Conservation (phyloP, 2,329 filamentous ascomycete genomes). For the Arthrobotrys musiformis region DNA sequence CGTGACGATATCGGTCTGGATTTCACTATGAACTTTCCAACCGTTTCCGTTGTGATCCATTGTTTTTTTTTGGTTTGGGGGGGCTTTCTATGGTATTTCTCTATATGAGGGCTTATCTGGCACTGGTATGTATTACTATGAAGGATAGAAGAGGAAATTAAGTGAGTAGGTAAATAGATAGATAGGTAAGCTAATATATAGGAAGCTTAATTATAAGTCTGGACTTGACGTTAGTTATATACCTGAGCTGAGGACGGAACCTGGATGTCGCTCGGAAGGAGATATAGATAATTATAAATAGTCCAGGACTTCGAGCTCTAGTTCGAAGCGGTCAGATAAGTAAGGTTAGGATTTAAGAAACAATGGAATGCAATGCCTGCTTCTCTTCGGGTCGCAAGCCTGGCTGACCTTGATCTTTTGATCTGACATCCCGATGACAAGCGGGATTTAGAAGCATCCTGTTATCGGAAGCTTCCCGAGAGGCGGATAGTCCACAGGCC, state of each 20-base stretch:
- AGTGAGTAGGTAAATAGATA: too few species aligned
- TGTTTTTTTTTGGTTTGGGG: too few species aligned
- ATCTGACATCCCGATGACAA: slow-evolving; percentile 43
- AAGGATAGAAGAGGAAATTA: background rate
- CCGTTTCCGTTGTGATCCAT: slow-evolving; percentile 62
- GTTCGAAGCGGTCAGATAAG: background rate
- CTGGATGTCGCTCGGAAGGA: slow-evolving; percentile 10
- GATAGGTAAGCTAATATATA: too few species aligned
- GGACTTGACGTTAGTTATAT: too few species aligned
- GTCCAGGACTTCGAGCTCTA: too few species aligned
- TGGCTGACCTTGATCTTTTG: background rate
- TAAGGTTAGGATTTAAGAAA: background rate
- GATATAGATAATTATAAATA: background rate
- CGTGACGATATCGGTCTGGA: slow-evolving; percentile 96
- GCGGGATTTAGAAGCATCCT: slow-evolving; percentile 46
- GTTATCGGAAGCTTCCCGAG: slow-evolving; percentile 53
- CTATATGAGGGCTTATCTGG: background rate
- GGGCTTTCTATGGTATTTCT: background rate
- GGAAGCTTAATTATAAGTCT: too few species aligned
- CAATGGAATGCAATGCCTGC: slow-evolving; percentile 1
- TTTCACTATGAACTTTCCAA: slow-evolving; percentile 73
- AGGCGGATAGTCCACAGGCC: slow-evolving; percentile 11
- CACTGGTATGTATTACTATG: background rate
- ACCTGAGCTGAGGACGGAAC: background rate
- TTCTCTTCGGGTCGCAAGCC: slow-evolving; percentile 10